Percentiles rank a stretch among this genome's conserved stretches.
These are phyloP conservation scores for Suhomyces xylopsoci DNA, from an alignment of 805 yeast species.

Conservation along the genomic window DNA sequence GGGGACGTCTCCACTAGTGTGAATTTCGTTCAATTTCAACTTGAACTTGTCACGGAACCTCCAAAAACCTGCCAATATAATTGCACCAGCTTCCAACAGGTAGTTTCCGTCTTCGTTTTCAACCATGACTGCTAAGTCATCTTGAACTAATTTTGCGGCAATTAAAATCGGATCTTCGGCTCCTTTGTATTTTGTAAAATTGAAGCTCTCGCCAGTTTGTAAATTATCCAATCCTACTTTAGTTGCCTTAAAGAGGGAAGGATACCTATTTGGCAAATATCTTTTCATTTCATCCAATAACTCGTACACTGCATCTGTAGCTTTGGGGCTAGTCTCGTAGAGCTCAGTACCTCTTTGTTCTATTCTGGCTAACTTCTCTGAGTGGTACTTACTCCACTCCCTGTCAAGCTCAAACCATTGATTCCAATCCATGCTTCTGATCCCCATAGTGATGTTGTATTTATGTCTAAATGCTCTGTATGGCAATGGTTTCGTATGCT, in stretches of 20 bases:
- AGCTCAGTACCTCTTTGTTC: constrained; percentile 44
- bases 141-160: constrained; percentile 58
- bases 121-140: constrained; percentile 65
- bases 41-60: constrained; percentile 58
- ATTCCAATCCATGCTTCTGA: constrained; percentile 57
- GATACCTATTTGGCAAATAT: constrained; percentile 57
- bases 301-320: constrained; percentile 55
- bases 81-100: constrained; percentile 57
- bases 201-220: constrained; percentile 51
- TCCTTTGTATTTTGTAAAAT: constrained; percentile 21
- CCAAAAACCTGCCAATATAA: constrained; percentile 69
- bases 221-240: constrained; percentile 48
- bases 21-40: constrained; percentile 54
- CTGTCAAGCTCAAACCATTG: constrained; percentile 68
- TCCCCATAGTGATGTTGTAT: constrained; percentile 68
- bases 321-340: constrained; percentile 51
- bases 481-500: constrained; percentile 53
- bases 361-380: constrained; percentile 49
- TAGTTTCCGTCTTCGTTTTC: constrained; percentile 59
- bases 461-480: constrained; percentile 66
- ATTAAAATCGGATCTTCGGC: constrained; percentile 57
- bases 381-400: constrained; percentile 58
- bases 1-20: constrained; percentile 67
- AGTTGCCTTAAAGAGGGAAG: constrained; percentile 47
- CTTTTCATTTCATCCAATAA: constrained; percentile 49